These are phyloP conservation scores for Hanseniaspora vineae DNA, from an alignment of 805 yeast genomes.

Conservation along the genomic window DNA sequence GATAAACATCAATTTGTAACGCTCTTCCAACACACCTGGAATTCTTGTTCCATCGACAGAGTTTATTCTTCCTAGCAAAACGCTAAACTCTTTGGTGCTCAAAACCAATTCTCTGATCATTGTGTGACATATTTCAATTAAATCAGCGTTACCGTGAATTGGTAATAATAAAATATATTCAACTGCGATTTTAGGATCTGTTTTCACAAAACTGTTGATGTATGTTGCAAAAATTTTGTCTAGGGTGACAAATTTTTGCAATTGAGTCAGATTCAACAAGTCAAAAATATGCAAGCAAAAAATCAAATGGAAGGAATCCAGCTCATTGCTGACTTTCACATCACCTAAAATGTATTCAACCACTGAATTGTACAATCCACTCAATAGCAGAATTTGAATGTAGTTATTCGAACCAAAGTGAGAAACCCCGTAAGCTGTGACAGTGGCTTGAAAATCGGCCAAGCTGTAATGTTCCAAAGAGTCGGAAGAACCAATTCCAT, in stretches of 20 bases:
- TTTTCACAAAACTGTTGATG: conserved; percentile 66
- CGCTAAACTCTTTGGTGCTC: conserved; percentile 72
- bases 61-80: conserved; percentile 71
- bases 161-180: conserved; percentile 64
- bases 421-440: conserved; percentile 59
- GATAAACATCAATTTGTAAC: conserved; percentile 52
- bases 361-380: conserved; percentile 76
- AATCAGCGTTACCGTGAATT: conserved; percentile 20
- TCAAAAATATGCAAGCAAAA: conserved; percentile 55
- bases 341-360: conserved; percentile 40
- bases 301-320: conserved; percentile 83
- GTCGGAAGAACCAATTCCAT: conserved; percentile 32
- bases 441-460: conserved; percentile 56
- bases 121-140: conserved; percentile 52
- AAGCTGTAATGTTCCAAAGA: conserved; percentile 52
- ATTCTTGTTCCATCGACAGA: conserved; percentile 60
- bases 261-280: conserved; percentile 1
- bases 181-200: conserved; percentile 86
- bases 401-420: conserved; percentile 59
- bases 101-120: conserved; percentile 74
- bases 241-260: conserved; percentile 26
- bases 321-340: conserved; percentile 41
- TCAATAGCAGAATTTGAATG: conserved; percentile 56
- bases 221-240: conserved; percentile 66
- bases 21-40: conserved; percentile 75